Percentiles rank a stretch among this genome's conserved stretches.
Conservation (phyloP, 2,329 filamentous ascomycete species). For the Cladosporium colombiae region DNA sequence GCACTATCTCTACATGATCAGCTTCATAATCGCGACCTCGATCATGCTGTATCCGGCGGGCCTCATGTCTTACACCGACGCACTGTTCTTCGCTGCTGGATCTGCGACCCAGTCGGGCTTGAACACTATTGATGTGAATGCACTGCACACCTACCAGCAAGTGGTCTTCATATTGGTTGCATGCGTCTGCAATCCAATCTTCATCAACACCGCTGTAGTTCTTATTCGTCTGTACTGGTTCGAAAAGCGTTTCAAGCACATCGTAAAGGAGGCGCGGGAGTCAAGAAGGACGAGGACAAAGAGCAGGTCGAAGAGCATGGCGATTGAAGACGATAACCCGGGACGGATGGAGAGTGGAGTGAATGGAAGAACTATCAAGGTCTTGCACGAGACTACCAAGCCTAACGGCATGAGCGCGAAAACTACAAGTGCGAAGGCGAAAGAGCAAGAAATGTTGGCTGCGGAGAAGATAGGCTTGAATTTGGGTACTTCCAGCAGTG, state of each 20-base stretch:
- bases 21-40: slow-evolving; percentile 71
- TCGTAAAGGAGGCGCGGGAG: slow-evolving; percentile 71
- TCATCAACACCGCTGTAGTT: slow-evolving; percentile 82
- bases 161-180: slow-evolving; percentile 69
- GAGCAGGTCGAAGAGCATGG: slow-evolving; percentile 35
- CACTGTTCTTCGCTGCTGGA: slow-evolving; percentile 83
- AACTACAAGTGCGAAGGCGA: slow-evolving; percentile 54
- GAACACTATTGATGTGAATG: slow-evolving; percentile 67
- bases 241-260: slow-evolving; percentile 87
- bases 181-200: slow-evolving; percentile 78
- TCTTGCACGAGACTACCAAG: slow-evolving; percentile 61
- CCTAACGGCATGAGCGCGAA: slow-evolving; percentile 50
- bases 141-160: slow-evolving; percentile 51
- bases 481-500: slow-evolving; percentile 31
- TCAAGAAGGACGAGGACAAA: slow-evolving; percentile 66
- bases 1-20: slow-evolving; percentile 83
- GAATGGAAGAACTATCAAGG: slow-evolving; percentile 61
- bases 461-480: slow-evolving; percentile 48
- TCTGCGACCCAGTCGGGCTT: slow-evolving; percentile 89
- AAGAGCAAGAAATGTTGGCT: slow-evolving; percentile 36
- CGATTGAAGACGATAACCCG: slow-evolving; percentile 47
- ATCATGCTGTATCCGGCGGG: slow-evolving; percentile 71
- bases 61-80: slow-evolving; percentile 76
- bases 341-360: slow-evolving; percentile 58
- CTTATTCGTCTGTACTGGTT: slow-evolving; percentile 97